Evolutionary conservation across 345 rosid genomes (phyloP).

Genomic region (Eucalyptus erythrocorys): DNA sequence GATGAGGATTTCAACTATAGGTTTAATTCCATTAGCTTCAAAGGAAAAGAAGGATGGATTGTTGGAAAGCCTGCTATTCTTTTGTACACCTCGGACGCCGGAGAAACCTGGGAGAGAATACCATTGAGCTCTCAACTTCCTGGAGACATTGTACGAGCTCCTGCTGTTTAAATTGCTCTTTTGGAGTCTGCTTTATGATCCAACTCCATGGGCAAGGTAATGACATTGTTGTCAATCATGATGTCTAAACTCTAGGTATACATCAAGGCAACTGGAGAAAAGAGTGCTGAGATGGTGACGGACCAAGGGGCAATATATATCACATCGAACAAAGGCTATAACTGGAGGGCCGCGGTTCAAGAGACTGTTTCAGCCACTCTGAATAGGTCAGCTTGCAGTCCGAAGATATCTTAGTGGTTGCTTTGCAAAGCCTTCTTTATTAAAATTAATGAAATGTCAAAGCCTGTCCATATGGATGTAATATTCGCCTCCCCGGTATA

Average conservation of each 20-base stretch:
- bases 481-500: background rate
- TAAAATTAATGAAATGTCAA: background rate
- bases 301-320: slow-evolving; percentile 91
- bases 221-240: background rate
- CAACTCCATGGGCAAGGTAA: background rate
- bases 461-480: background rate
- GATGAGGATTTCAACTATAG: slow-evolving; percentile 97
- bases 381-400: slow-evolving; percentile 42
- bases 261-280: slow-evolving; percentile 84
- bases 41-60: slow-evolving; percentile 95
- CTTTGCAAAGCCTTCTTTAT: background rate
- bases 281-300: slow-evolving; percentile 96
- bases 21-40: slow-evolving; percentile 79
- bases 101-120: slow-evolving; percentile 78
- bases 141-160: slow-evolving; percentile 63
- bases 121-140: slow-evolving; percentile 91
- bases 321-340: slow-evolving; percentile 83
- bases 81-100: slow-evolving; percentile 69
- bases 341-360: slow-evolving; percentile 94
- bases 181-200: background rate
- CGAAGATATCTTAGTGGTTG: background rate
- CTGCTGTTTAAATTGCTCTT: background rate
- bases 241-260: slow-evolving; percentile 42
- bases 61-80: slow-evolving; percentile 89
- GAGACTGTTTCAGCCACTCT: slow-evolving; percentile 95